Evolutionary conservation across 1,139 yeast genomes (phyloP).

Genomic region (Debaryomyces udenii): DNA sequence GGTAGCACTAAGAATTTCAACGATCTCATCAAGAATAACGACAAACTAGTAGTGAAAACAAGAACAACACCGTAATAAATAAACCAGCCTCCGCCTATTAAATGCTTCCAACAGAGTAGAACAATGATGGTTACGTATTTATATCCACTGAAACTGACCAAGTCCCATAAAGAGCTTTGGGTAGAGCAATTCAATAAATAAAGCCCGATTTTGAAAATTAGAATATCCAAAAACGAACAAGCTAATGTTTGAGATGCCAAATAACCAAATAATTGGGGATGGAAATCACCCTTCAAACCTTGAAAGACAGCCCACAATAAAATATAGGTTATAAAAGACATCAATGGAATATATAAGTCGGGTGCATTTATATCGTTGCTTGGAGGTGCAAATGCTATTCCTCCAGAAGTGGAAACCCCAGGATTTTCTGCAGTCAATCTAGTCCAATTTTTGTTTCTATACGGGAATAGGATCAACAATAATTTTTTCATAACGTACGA

Average conservation of each 20-base stretch:
- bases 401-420: slow-evolving; percentile 18
- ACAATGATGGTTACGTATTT: slow-evolving; percentile 81
- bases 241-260: slow-evolving; percentile 91
- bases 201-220: slow-evolving; percentile 47
- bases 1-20: slow-evolving; percentile 76
- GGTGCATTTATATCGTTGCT: slow-evolving; percentile 90
- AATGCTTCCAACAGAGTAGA: slow-evolving; percentile 52
- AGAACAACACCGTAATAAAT: slow-evolving; percentile 45
- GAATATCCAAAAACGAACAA: slow-evolving; percentile 70
- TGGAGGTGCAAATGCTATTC: slow-evolving; percentile 70
- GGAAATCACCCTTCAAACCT: slow-evolving; percentile 88
- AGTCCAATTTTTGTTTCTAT: slow-evolving; percentile 79
- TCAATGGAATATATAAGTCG: slow-evolving; percentile 91
- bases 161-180: slow-evolving; percentile 70
- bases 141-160: slow-evolving; percentile 90
- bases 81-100: slow-evolving; percentile 38
- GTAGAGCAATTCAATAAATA: slow-evolving; percentile 52
- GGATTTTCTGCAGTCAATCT: slow-evolving; percentile 41
- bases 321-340: slow-evolving; percentile 90
- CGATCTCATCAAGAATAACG: slow-evolving; percentile 80
- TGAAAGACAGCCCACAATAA: slow-evolving; percentile 82
- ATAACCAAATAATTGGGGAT: slow-evolving; percentile 89
- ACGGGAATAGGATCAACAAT: slow-evolving; percentile 79
- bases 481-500: slow-evolving; percentile 79
- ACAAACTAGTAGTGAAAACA: slow-evolving; percentile 53